Percentiles rank a stretch among this genome's conserved stretches.
Evolutionary conservation across 1,284 basidiomycete genomes (phyloP).

Genomic region (Cryptococcus neoformans): DNA sequence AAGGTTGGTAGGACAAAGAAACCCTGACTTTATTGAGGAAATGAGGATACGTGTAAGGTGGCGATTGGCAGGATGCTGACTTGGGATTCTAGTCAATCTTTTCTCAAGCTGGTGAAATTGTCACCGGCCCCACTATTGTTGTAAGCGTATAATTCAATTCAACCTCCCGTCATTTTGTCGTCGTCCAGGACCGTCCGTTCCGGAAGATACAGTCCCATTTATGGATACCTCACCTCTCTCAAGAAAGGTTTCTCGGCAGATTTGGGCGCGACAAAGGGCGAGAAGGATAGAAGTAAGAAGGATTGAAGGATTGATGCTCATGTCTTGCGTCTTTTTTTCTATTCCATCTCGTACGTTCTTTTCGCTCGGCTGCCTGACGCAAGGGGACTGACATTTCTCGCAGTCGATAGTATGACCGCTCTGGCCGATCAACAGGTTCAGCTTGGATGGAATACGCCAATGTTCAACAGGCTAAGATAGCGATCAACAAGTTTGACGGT

Average conservation of each 20-base stretch:
- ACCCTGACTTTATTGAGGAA: neutral
- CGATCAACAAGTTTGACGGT: conserved; percentile 83
- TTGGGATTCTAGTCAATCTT: conserved; percentile 69
- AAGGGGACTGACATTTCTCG: conserved; percentile 29
- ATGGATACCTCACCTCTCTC: neutral
- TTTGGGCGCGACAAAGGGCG: neutral
- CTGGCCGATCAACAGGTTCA: conserved; percentile 83
- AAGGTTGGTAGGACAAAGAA: conserved; percentile 59
- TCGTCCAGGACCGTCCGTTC: neutral
- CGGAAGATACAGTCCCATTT: neutral
- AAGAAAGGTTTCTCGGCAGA: neutral
- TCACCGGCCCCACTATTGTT: conserved; percentile 88
- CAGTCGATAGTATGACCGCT: conserved; percentile 78
- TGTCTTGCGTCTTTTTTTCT: conserved; percentile 17
- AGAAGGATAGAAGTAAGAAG: neutral
- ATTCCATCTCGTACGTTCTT: conserved; percentile 10
- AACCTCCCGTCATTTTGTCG: neutral
- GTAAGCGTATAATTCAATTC: conserved; percentile 55
- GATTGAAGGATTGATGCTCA: conserved; percentile 17
- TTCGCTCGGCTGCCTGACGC: conserved; percentile 5
- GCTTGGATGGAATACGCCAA: conserved; percentile 82
- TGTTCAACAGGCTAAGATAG: conserved; percentile 70
- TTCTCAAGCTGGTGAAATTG: conserved; percentile 85
- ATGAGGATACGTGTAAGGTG: neutral
- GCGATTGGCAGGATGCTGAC: neutral